Base-by-base conservation (phyloP, 805 yeast species). In the Hanseniaspora mollemarum region DNA sequence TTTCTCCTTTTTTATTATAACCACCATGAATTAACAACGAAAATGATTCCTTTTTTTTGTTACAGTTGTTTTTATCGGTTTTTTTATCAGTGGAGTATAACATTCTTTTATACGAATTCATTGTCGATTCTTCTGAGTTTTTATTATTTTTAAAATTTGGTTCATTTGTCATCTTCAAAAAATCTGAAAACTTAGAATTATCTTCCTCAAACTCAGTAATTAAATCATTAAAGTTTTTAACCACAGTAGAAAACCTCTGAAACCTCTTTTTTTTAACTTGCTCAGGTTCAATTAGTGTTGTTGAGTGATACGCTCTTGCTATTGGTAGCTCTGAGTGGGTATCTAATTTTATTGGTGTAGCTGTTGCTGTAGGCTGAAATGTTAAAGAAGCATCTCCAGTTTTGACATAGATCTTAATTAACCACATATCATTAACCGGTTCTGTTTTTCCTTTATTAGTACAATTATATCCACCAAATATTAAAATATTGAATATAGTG, bases 271-370 rank as follows among this genome's bases (percentile, higher is more conserved):
- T 21, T 15, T 29, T 8, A 21, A 36, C 3, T 2, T 19, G n/a
- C 3, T 33, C 43, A 3, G 43, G 26, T 3, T 15, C 10, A 12
- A 48, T 13, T 15, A 48, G 32, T 25, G 51, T 48, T 7, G 45
- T 25, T 21, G 51, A 48, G 33, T 48, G 51, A 21, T 38, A 40
- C 2, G 51, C 43, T 26, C 45, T 48, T 15, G 44, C 25, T 2
- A 3, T 3, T 3, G 51, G 51, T 4, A 12, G 0, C 12, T 13
- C 1, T n/a, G 18, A 13, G 4, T 12, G 8, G 7, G 13, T 25
- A 16, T 19, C 21, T 8, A 6, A 24, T 16, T 39, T 4, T n/a
- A 39, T 5, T 15, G 13, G 6, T 3, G 7, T 24, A 4, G 26
- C 32, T 25, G 4, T 25, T 9, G 32, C 43, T 16, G 43, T 25